These are phyloP conservation scores for Zoysia matrella DNA, from an alignment of 202 grass and related monocot species.

Conservation along the genomic window DNA sequence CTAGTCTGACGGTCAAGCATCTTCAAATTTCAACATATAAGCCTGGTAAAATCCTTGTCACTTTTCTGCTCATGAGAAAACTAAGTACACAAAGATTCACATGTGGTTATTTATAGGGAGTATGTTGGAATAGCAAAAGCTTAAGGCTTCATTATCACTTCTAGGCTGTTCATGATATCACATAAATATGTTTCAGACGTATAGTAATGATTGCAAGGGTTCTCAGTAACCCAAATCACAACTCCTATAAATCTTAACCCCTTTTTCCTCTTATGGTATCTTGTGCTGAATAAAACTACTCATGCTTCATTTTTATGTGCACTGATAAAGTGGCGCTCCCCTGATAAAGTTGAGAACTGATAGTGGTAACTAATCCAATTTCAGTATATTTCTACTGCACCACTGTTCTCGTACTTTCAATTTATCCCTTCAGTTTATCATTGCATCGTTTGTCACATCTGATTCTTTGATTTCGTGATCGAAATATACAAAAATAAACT, in stretches of 20 bases:
- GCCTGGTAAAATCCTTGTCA: neutral
- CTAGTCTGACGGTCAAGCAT: neutral
- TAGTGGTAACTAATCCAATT: neutral
- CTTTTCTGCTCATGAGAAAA: slow-evolving; percentile 24
- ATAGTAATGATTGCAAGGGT: too few species aligned
- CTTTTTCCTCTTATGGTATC: too few species aligned
- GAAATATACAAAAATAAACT: neutral
- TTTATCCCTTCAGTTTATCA: neutral
- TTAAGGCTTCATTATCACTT: slow-evolving; percentile 40
- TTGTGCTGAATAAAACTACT: too few species aligned
- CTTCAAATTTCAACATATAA: neutral
- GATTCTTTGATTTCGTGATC: neutral
- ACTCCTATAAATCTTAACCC: too few species aligned
- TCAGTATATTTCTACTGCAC: neutral
- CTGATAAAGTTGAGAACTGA: neutral
- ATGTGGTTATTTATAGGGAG: slow-evolving; percentile 3
- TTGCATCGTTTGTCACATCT: neutral
- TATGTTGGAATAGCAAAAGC: slow-evolving; percentile 42
- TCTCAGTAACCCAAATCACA: too few species aligned
- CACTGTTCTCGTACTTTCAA: neutral
- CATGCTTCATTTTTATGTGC: too few species aligned
- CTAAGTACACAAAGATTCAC: slow-evolving; percentile 24
- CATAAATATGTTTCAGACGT: too few species aligned
- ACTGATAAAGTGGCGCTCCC: neutral
- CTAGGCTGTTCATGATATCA: slow-evolving; percentile 21